Evolutionary conservation across 73 alveolate genomes (phyloP).

Genomic region (Stentor coeruleus): DNA sequence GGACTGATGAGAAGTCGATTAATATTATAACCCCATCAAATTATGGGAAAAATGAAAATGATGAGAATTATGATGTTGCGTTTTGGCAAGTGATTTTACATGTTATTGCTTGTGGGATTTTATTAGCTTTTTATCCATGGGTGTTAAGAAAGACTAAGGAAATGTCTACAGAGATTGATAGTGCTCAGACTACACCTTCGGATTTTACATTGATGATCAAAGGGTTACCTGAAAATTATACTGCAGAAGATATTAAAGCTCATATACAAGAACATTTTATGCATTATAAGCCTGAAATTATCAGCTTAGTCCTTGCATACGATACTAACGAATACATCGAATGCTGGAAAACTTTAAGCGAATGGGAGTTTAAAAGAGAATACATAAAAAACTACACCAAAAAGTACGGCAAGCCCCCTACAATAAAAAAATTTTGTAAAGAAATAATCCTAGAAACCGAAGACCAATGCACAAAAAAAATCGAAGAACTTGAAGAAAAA

Average conservation of each 20-base stretch:
- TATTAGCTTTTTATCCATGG: not conserved
- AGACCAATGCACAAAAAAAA: not conserved
- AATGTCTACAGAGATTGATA: not conserved
- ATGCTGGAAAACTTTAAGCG: not conserved
- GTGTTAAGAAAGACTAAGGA: not conserved
- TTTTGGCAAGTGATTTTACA: not conserved
- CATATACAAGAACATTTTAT: not conserved
- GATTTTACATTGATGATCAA: not conserved
- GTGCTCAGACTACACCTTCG: not conserved
- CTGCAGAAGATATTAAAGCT: not conserved
- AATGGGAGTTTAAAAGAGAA: not conserved
- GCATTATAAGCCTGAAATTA: not conserved
- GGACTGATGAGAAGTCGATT: not conserved
- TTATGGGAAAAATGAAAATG: too few species aligned
- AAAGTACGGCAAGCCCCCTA: not conserved
- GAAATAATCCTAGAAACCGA: not conserved
- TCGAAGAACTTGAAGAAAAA: constrained; percentile 1
- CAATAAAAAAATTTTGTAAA: not conserved
- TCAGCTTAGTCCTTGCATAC: not conserved
- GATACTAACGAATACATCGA: not conserved
- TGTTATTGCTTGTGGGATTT: not conserved
- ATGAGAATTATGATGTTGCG: not conserved
- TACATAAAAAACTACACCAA: not conserved
- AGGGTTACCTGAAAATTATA: not conserved
- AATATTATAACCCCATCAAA: not conserved